Evolutionary conservation across 2,329 filamentous ascomycete genomes (phyloP), one percentile per base, ranked within the genome.

Genomic region (Bimuria novae-zelandiae): DNA sequence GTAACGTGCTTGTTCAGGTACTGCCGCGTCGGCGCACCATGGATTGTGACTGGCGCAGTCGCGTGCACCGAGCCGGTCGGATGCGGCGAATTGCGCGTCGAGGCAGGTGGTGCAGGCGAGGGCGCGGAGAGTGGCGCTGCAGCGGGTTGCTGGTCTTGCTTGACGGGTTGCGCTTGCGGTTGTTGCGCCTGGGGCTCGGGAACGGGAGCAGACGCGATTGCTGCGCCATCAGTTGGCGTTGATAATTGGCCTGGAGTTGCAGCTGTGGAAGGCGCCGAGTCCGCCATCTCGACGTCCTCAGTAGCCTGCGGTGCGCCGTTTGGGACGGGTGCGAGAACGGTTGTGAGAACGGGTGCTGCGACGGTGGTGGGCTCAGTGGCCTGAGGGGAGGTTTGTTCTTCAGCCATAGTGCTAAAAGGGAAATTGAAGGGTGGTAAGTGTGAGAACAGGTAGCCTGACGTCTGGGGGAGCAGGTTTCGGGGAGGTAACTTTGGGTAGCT

Each of bases 1-100:
- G 79, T 81, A 29, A 81, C 71, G 59, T 80, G 69, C 61, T 75
- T 70, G 55, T 81, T 81, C 57, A 81, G 60, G 59, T 79, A 81
- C 41, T 80, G 74, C 10, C 79, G 65, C 22, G 78, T 80, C 1
- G 78, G 75, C 21, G 75, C 75, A 6, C 79, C 79, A 56, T 81
- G 78, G 17, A 77, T 71, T 33, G n/a, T n/a, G n/a, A n/a, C n/a
- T n/a, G n/a, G n/a, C n/a, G n/a, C n/a, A n/a, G 75, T 75, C 17
- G 79, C 65, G 21, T 72, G 64, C 14, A 64, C 60, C 2, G 71
- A 72, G 3, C 55, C 60, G 12, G 50, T 63, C 2, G 70, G 71
- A 22, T 73, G 70, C 22, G 71, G 71, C 14, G 69, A 72, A 50
- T 72, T 71, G 39, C 71, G 70, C 50, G 68, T 63, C 5, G 70